A percentile compares a stretch with the other conserved stretches of the same genome.
These are phyloP conservation scores for Borovskyia barvae DNA, from an alignment of 208 protist genomes.

Conservation along the genomic window DNA sequence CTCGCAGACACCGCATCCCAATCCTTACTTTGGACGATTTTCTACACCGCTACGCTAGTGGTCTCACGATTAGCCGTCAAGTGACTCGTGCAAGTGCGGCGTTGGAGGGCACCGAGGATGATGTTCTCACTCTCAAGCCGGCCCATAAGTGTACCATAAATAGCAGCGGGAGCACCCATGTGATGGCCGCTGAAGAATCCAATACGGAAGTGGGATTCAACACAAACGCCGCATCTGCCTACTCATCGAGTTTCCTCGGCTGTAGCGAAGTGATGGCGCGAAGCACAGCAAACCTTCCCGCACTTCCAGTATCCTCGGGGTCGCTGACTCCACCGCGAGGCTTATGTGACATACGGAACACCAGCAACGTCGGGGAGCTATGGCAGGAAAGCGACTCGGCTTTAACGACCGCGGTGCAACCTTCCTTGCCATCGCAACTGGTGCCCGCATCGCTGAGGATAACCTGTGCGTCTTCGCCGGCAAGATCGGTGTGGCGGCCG, in stretches of 20 bases:
- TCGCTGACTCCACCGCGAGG: not conserved
- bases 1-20: constrained; percentile 25
- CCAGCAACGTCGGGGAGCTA: not conserved
- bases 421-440: constrained; percentile 9
- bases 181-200: not conserved
- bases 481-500: not conserved
- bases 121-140: not conserved
- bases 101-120: not conserved
- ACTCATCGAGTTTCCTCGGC: not conserved
- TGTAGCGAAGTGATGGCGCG: not conserved
- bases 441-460: constrained; percentile 1
- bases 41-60: constrained; percentile 17
- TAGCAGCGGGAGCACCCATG: not conserved
- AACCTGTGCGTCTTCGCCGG: not conserved
- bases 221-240: not conserved
- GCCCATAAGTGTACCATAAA: not conserved
- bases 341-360: not conserved
- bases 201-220: not conserved
- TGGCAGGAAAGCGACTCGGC: not conserved
- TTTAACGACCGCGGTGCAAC: constrained; percentile 9
- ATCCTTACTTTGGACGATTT: constrained; percentile 26
- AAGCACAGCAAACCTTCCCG: not conserved
- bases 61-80: no score
- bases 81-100: not conserved
- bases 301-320: not conserved